Evolutionary conservation across 495 filamentous ascomycete genomes (phyloP).

Genomic region (Podospora fimiseda): DNA sequence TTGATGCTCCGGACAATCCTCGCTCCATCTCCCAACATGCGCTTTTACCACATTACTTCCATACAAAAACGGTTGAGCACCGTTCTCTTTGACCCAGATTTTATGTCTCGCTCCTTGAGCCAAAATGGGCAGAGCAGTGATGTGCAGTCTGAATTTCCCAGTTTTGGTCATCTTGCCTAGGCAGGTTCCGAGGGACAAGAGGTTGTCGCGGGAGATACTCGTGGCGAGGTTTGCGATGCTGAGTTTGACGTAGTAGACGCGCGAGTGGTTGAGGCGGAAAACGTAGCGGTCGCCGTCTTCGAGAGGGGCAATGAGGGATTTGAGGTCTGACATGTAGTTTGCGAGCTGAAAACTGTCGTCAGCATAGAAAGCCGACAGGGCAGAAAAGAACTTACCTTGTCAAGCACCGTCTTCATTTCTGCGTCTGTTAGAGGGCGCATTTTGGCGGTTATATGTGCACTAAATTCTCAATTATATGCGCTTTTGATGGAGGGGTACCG

Average conservation of each 20-base stretch:
- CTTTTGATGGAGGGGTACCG: too few relatives aligned
- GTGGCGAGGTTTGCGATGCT: constrained; percentile 88
- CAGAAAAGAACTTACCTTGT: constrained; percentile 42
- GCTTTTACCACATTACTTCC: constrained; percentile 69
- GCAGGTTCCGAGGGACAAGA: constrained; percentile 81
- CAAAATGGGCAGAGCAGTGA: constrained; percentile 79
- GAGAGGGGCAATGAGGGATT: constrained; percentile 68
- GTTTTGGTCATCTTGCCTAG: constrained; percentile 87
- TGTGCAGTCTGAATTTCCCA: constrained; percentile 78
- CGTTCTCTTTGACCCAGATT: constrained; percentile 91
- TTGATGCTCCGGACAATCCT: constrained; percentile 78
- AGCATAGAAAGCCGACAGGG: neutral
- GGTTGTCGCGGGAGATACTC: constrained; percentile 65
- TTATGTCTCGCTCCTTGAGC: constrained; percentile 86
- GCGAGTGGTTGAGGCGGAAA: constrained; percentile 68
- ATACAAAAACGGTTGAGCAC: constrained; percentile 92
- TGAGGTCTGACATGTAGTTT: constrained; percentile 46
- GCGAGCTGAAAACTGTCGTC: constrained; percentile 14
- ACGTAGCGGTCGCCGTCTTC: constrained; percentile 69
- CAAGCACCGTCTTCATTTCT: constrained; percentile 68
- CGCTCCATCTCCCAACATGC: constrained; percentile 80
- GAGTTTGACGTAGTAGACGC: constrained; percentile 77
- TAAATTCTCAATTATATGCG: too few relatives aligned
- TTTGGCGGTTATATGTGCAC: too few relatives aligned
- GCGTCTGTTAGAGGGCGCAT: constrained; percentile 72